Evolutionary conservation across 352 stramenopile species (phyloP).

Genomic region (Globisporangium abappressorium): DNA sequence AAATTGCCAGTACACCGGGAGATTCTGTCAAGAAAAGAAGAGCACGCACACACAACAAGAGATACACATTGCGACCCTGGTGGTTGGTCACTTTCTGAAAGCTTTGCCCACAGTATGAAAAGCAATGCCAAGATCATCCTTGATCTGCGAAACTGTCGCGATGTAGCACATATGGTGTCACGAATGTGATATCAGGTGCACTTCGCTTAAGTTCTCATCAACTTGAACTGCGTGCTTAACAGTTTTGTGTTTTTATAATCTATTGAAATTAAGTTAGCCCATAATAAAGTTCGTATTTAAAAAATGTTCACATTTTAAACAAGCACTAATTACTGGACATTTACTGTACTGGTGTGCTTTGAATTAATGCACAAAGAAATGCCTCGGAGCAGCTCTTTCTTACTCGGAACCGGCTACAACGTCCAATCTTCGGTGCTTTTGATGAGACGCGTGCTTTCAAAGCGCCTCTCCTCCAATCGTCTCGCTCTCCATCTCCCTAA

Average conservation of each 20-base stretch:
- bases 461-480: neutral
- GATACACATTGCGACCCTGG: no score
- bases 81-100: no score
- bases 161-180: constrained; percentile 2
- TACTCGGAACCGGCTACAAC: neutral
- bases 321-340: neutral
- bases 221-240: neutral
- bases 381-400: neutral
- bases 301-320: neutral
- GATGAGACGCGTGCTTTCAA: constrained; percentile 6
- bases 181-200: constrained; percentile 5
- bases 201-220: neutral
- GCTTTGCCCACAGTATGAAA: neutral
- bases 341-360: neutral
- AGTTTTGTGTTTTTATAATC: neutral
- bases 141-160: neutral
- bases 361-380: neutral
- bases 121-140: neutral
- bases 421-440: constrained; percentile 2
- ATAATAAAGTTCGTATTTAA: neutral
- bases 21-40: no score
- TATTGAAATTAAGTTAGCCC: no score
- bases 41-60: no score
- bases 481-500: neutral
- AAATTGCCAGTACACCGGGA: no score